phyloP scores from a whole-genome alignment of 129 eudicot species.

The Flaveria ramosissima region DNA sequence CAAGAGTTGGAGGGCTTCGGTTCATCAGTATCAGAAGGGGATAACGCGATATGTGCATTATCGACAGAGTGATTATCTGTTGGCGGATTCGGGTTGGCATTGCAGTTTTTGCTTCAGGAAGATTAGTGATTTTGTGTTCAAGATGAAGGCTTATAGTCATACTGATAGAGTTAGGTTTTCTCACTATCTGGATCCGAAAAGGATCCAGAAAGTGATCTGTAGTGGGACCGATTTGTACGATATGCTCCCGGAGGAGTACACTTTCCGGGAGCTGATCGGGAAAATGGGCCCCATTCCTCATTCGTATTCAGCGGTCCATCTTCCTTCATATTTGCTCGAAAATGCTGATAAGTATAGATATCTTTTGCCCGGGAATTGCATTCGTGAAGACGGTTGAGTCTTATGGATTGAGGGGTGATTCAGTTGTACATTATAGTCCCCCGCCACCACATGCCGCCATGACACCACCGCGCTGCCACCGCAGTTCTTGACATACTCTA shows the following conservation, averaged over 20 bases:
- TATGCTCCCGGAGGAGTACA: constrained; percentile 82
- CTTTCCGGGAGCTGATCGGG: constrained; percentile 72
- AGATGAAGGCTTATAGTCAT: constrained; percentile 86
- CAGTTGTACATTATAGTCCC: constrained; percentile 15
- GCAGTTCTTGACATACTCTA: not conserved
- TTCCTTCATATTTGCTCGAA: constrained; percentile 53
- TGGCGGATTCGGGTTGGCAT: constrained; percentile 84
- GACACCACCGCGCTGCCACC: constrained; percentile 6
- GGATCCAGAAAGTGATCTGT: constrained; percentile 68
- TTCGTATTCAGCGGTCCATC: constrained; percentile 64
- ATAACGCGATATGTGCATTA: constrained; percentile 66
- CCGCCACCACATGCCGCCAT: not conserved
- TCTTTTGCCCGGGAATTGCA: constrained; percentile 77
- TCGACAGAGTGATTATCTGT: constrained; percentile 58
- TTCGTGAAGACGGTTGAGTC: constrained; percentile 49
- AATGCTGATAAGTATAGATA: constrained; percentile 59
- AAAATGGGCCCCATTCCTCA: constrained; percentile 76
- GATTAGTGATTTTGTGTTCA: constrained; percentile 69
- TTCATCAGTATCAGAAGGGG: constrained; percentile 59
- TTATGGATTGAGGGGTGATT: constrained; percentile 6
- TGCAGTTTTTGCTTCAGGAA: constrained; percentile 77
- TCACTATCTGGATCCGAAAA: constrained; percentile 56
- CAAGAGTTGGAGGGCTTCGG: constrained; percentile 72
- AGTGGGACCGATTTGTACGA: constrained; percentile 62
- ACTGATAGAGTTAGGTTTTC: constrained; percentile 64